phyloP scores from a whole-genome alignment of 257 asterid species.

The Anisodus tanguticus region DNA sequence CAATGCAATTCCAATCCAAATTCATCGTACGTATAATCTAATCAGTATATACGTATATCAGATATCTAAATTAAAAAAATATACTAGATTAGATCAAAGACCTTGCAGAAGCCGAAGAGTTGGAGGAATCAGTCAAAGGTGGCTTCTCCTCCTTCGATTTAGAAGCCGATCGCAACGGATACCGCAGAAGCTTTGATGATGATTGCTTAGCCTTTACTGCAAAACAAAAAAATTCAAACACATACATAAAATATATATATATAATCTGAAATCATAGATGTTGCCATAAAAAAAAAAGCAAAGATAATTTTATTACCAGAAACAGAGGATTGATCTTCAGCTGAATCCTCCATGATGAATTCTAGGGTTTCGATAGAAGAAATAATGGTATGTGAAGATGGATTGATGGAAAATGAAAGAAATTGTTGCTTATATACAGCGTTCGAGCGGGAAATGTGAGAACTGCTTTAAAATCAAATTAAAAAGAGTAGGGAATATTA shows the following conservation, averaged over 20 bases:
- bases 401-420: not conserved
- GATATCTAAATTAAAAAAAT: not conserved
- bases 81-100: not conserved
- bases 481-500: not conserved
- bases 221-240: slow-evolving; percentile 25
- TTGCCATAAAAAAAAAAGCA: not conserved
- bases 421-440: slow-evolving; percentile 20
- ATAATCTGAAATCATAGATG: not conserved
- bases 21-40: not conserved
- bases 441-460: slow-evolving; percentile 31
- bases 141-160: slow-evolving; percentile 69
- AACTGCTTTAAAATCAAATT: slow-evolving; percentile 23
- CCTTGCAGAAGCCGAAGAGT: slow-evolving; percentile 62
- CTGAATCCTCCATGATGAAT: slow-evolving; percentile 57
- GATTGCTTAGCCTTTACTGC: slow-evolving; percentile 48
- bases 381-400: slow-evolving; percentile 11
- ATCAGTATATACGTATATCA: not conserved
- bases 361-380: slow-evolving; percentile 21
- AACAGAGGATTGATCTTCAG: slow-evolving; percentile 62
- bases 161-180: slow-evolving; percentile 84
- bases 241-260: not conserved
- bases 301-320: slow-evolving; percentile 45
- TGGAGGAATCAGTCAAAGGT: slow-evolving; percentile 58
- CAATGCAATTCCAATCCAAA: not conserved
- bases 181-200: slow-evolving; percentile 70